Evolutionary conservation across 129 eudicot genomes (phyloP).

Genomic region (Centrapalus pauciflorus): DNA sequence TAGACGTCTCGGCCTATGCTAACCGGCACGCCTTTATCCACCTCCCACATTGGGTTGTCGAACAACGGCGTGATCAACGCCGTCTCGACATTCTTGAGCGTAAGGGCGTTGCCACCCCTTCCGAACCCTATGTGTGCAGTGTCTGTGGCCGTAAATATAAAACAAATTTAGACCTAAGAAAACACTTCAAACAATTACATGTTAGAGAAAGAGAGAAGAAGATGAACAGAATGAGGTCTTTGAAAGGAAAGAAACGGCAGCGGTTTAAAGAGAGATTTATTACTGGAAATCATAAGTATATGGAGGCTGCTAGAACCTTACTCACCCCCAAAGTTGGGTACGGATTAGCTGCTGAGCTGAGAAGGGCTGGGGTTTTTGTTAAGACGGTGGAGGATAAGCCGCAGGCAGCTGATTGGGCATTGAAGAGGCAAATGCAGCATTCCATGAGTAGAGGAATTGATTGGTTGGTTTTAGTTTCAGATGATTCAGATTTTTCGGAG

Average conservation of each 20-base stretch:
- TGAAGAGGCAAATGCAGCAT: constrained; percentile 87
- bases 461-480: constrained; percentile 88
- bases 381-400: constrained; percentile 97
- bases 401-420: constrained; percentile 96
- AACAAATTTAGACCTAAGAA: constrained; percentile 65
- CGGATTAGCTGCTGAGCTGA: constrained; percentile 71
- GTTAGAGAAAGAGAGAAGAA: constrained; percentile 85
- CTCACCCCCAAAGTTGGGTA: constrained; percentile 72
- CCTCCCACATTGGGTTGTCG: constrained; percentile 77
- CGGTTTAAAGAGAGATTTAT: constrained; percentile 77
- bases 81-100: constrained; percentile 52
- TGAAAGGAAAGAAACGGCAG: constrained; percentile 89
- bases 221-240: constrained; percentile 61
- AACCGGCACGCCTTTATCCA: constrained; percentile 95
- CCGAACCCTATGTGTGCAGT: constrained; percentile 50
- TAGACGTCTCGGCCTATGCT: constrained; percentile 81
- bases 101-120: constrained; percentile 37
- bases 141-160: constrained; percentile 86
- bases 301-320: constrained; percentile 66
- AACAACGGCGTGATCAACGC: constrained; percentile 62
- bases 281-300: constrained; percentile 50
- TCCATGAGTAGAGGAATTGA: constrained; percentile 78
- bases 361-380: constrained; percentile 83
- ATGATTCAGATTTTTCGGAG: constrained; percentile 84
- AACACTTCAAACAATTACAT: constrained; percentile 75